Base-by-base conservation (phyloP, 768 basidiomycete species). In the Ramaria rubella region DNA sequence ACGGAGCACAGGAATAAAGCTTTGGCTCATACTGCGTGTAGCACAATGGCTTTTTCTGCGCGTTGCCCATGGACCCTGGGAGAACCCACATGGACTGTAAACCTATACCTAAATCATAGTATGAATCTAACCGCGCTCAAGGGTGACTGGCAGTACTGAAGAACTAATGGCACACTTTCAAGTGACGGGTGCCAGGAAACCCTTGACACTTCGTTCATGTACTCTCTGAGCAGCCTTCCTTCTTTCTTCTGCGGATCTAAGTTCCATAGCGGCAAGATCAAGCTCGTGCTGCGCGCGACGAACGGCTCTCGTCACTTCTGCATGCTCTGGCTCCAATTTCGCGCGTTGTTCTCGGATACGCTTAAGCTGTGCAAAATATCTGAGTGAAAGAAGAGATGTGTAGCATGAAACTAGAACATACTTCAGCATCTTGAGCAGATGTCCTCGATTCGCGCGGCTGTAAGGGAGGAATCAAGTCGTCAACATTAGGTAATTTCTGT, bases 11-110 rank as follows among this genome's bases (percentile, higher is more conserved):
- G 11, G 26, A 27, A 11, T 5, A 48, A 23, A 19, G 46, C 38
- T 17, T 43, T 52, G 24, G 46, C 23, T 26, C 21, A 24, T 8
- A 50, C 42, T 27, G 31, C 31, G 42, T 30, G 26, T 29, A 88
- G 85, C 75, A 77, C 12, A 72, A 78, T 51, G 85, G 82, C 14
- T 86, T 87, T 68, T 88, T 80, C 68, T 87, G 84, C 65, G 77
- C 81, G 2, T 67, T 85, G 45, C 83, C 85, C 14, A 81, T 81
- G 64, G 81, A 89, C 64, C 86, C 84, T 6, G 66, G 71, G 53
- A 77, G 74, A 67, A 85, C 83, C 23, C 72, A 88, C 60, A 85
- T 87, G 72, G 79, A 84, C 61, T 88, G 85, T 69, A 83, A 71
- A 63, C 84, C 77, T n/a, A 69, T 87, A 60, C 80, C 80, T 27